These are phyloP conservation scores for Pseudogymnoascus sp. DNA, from an alignment of 2,329 filamentous ascomycete genomes.

Conservation along the genomic window DNA sequence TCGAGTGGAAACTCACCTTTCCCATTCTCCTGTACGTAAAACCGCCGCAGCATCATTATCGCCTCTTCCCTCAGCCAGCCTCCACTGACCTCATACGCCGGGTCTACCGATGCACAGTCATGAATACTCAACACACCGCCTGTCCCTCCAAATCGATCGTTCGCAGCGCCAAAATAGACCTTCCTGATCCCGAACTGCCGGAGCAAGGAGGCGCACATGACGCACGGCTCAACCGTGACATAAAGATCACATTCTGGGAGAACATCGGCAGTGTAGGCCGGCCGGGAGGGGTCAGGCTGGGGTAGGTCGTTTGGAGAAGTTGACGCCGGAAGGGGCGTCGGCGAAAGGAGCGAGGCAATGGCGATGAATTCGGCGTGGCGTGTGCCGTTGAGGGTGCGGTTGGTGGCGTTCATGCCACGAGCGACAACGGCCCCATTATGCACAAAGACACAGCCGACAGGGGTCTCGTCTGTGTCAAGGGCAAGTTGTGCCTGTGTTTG, in stretches of 20 bases:
- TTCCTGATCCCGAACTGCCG: constrained; percentile 80
- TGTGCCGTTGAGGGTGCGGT: constrained; percentile 82
- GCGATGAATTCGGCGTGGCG: constrained; percentile 94
- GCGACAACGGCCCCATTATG: constrained; percentile 73
- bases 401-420: constrained; percentile 94
- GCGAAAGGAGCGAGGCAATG: constrained; percentile 54
- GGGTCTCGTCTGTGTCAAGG: constrained; percentile 80
- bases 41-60: constrained; percentile 82
- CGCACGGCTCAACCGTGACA: constrained; percentile 95
- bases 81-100: constrained; percentile 72
- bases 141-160: constrained; percentile 94
- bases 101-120: constrained; percentile 22
- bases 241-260: constrained; percentile 73
- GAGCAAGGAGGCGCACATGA: constrained; percentile 95
- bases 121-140: constrained; percentile 90
- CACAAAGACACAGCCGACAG: constrained; percentile 92
- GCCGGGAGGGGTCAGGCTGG: constrained; percentile 38
- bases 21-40: constrained; percentile 97
- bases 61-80: constrained; percentile 88
- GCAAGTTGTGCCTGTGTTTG: constrained; percentile 68
- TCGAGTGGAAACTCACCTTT: constrained; percentile 54
- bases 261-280: constrained; percentile 48
- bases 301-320: constrained; percentile 18
- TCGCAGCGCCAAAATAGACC: constrained; percentile 91
- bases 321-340: constrained; percentile 44